Evolutionary conservation across 805 yeast species (phyloP).

Genomic region (Yarrowia deformans): DNA sequence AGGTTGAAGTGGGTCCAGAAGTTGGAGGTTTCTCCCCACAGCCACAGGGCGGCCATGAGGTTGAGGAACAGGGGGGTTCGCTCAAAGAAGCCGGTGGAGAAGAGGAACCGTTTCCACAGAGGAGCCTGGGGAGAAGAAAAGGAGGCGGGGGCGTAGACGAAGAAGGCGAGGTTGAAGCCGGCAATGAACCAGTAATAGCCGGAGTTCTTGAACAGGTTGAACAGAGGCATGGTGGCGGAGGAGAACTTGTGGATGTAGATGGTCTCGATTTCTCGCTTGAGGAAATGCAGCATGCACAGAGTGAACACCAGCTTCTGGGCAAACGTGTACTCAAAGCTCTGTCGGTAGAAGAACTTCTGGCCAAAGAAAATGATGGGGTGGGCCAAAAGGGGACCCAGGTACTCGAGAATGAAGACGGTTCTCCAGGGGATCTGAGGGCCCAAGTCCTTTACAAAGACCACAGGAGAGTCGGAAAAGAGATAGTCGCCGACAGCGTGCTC

Average conservation of each 20-base stretch:
- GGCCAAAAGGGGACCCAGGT: constrained; percentile 84
- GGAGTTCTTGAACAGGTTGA: constrained; percentile 86
- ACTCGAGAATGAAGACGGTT: constrained; percentile 87
- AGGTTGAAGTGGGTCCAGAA: constrained; percentile 73
- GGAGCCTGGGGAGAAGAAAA: constrained; percentile 44
- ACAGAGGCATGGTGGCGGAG: constrained; percentile 88
- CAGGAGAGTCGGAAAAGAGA: constrained; percentile 51
- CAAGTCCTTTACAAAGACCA: constrained; percentile 78
- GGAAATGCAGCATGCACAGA: constrained; percentile 74
- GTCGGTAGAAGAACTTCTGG: constrained; percentile 52
- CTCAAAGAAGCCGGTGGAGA: constrained; percentile 42
- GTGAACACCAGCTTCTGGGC: constrained; percentile 63
- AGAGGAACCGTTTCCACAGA: constrained; percentile 43
- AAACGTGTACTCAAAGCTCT: constrained; percentile 53
- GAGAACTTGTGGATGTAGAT: constrained; percentile 84
- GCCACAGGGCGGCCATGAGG: constrained; percentile 47
- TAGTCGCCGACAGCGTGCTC: constrained; percentile 57
- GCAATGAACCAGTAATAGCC: constrained; percentile 92
- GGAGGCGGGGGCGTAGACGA: constrained; percentile 56
- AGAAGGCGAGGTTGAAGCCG: constrained; percentile 66
- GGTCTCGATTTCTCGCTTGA: constrained; percentile 90
- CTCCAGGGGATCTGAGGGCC: constrained; percentile 95
- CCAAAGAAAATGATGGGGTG: constrained; percentile 71
- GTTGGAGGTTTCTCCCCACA: constrained; percentile 73
- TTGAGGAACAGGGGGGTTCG: constrained; percentile 31